phyloP scores from a whole-genome alignment of 202 grass and related monocot species.

The Schoenoplectus tabernaemontani region DNA sequence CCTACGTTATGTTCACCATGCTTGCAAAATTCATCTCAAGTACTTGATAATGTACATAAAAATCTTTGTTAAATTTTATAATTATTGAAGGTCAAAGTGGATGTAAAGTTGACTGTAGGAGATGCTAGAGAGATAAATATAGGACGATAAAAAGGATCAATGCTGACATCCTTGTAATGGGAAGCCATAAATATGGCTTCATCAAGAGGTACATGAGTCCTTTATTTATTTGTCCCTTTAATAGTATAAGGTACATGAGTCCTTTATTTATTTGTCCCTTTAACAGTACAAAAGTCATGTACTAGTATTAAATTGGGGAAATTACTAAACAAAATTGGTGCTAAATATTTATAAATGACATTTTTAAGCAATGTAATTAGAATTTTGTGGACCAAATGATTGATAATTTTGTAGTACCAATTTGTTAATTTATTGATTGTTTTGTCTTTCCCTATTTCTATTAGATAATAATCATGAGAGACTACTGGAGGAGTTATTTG shows the following conservation, averaged over 20 bases:
- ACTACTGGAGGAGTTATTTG: no score
- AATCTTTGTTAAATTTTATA: background rate
- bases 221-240: background rate
- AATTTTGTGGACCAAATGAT: no score
- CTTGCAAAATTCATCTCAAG: background rate
- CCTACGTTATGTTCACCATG: background rate
- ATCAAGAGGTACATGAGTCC: conserved; percentile 51
- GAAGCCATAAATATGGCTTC: conserved; percentile 68
- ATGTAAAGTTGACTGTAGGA: conserved; percentile 42
- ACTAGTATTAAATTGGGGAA: no score
- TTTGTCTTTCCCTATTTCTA: no score
- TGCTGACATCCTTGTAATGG: conserved; percentile 54
- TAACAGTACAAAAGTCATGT: background rate
- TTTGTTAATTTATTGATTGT: no score
- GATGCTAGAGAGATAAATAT: conserved; percentile 57
- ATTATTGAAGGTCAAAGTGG: conserved; percentile 35
- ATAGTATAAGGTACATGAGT: conserved; percentile 27
- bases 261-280: background rate
- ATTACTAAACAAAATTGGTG: no score
- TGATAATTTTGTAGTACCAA: no score
- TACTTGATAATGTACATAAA: background rate
- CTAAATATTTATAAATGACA: no score
- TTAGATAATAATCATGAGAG: no score
- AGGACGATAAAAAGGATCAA: conserved; percentile 42
- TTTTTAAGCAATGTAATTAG: no score